A percentile compares a stretch with the other conserved stretches of the same genome.
phyloP scores from a whole-genome alignment of 805 yeast genomes.

The Wickerhamomyces bovis region DNA sequence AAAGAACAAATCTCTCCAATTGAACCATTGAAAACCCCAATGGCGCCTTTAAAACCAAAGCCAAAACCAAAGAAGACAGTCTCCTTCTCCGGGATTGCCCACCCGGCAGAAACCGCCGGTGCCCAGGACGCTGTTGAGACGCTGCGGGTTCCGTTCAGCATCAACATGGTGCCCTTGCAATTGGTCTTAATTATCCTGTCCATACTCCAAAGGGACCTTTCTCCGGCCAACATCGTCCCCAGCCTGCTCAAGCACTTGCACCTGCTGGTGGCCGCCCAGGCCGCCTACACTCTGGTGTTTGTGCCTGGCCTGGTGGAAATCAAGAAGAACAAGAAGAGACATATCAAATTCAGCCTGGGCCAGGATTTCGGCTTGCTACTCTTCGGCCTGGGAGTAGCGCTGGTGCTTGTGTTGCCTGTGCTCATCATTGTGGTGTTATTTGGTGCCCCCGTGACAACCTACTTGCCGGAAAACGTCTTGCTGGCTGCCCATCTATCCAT shows the following conservation, averaged over 20 bases:
- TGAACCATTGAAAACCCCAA: too few relatives aligned
- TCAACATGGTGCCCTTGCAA: neutral
- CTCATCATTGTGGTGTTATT: conserved; percentile 45
- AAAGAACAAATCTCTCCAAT: too few relatives aligned
- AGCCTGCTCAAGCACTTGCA: neutral
- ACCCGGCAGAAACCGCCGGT: neutral
- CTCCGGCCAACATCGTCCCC: neutral
- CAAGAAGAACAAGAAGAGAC: conserved; percentile 4
- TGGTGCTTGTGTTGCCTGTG: conserved; percentile 22
- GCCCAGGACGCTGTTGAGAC: neutral
- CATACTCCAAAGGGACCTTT: neutral
- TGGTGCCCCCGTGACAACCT: conserved; percentile 73
- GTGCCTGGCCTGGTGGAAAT: neutral
- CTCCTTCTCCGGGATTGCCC: neutral
- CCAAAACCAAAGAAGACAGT: neutral
- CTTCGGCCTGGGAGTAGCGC: conserved; percentile 10
- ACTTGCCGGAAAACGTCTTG: conserved; percentile 48
- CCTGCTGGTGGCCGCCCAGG: neutral
- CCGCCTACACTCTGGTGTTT: neutral
- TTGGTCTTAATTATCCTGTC: neutral
- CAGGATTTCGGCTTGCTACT: conserved; percentile 3
- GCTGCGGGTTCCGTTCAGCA: neutral
- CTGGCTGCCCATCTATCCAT: conserved; percentile 57
- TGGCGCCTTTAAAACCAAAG: neutral
- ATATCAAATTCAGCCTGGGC: neutral